Conservation (phyloP, 495 filamentous ascomycete genomes). For the Xylona heveae region DNA sequence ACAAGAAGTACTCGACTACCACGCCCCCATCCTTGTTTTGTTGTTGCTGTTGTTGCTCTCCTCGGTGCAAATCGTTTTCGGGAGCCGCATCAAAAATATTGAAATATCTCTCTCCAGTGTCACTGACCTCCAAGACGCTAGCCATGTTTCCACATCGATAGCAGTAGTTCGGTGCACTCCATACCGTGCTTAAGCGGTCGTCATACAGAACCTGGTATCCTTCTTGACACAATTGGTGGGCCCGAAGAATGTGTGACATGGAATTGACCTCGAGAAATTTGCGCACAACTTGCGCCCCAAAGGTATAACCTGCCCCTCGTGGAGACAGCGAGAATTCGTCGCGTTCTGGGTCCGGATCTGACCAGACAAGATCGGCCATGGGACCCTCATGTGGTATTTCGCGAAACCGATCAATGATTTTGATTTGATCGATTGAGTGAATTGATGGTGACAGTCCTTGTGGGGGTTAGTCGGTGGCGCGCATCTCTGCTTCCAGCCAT, state of each 20-base stretch:
- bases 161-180: slow-evolving; percentile 95
- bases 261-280: slow-evolving; percentile 94
- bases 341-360: slow-evolving; percentile 81
- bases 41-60: slow-evolving; percentile 47
- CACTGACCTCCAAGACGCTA: slow-evolving; percentile 86
- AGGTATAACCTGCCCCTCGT: slow-evolving; percentile 87
- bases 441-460: slow-evolving; percentile 77
- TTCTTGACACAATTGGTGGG: slow-evolving; percentile 94
- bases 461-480: not conserved
- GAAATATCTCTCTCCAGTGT: slow-evolving; percentile 76
- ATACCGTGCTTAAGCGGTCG: slow-evolving; percentile 83
- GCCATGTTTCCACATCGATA: slow-evolving; percentile 95
- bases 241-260: slow-evolving; percentile 90
- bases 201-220: slow-evolving; percentile 93
- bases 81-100: slow-evolving; percentile 95
- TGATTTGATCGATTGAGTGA: slow-evolving; percentile 97
- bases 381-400: slow-evolving; percentile 97
- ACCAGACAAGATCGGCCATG: slow-evolving; percentile 99
- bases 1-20: slow-evolving; percentile 56
- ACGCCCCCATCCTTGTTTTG: slow-evolving; percentile 33
- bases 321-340: slow-evolving; percentile 94
- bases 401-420: slow-evolving; percentile 94
- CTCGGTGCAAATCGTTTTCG: slow-evolving; percentile 77
- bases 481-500: not conserved
- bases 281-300: slow-evolving; percentile 88